Evolutionary conservation across 495 filamentous ascomycete species (phyloP), one percentile per base, ranked within the genome.

Genomic region (Evernia prunastri): DNA sequence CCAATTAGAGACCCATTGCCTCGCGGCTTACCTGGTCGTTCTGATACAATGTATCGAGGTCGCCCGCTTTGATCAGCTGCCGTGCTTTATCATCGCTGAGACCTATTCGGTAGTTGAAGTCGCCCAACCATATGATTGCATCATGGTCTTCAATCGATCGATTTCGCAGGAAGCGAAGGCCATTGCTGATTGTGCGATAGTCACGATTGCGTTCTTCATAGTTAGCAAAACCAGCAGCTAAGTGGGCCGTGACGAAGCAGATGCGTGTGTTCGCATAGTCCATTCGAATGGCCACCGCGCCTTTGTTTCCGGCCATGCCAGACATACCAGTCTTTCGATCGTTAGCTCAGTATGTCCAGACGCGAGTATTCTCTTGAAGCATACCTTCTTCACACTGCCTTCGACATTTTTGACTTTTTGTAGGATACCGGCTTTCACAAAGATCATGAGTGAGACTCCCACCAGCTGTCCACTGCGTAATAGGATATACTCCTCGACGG

Each of bases 91-190:
- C 91, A 67, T 91, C 85, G 27, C 81, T 82, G 60, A 97, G 78
- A 4, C 92, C 95, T 69, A 99, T 96, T 35, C 94, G 86, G 76
- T 99, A 99, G 70, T 99, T 99, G 78, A 99, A 99, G 74, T 99
- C 94, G 11, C 94, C 94, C 53, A 96, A 81, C 95, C 95, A 99
- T 64, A 99, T 89, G n/a, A 97, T 86, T 31, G 85, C 86, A 72
- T 97, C 90, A 71, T 99, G 94, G 72, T 96, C 87, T 63, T 93
- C 88, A 65, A 99, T 97, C 31, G 85, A 81, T 61, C 92, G 80
- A 70, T 95, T 96, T 63, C 89, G 83, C 70, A 96, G 92, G 70
- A 98, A 99, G 61, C 89, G 82, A 27, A 99, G 75, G 31, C 94
- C 94, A 63, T 87, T 81, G 69, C 87, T 86, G 66, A 97, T 97